Base-by-base conservation (phyloP, 768 basidiomycete genomes). In the Sutorius australiensis region DNA sequence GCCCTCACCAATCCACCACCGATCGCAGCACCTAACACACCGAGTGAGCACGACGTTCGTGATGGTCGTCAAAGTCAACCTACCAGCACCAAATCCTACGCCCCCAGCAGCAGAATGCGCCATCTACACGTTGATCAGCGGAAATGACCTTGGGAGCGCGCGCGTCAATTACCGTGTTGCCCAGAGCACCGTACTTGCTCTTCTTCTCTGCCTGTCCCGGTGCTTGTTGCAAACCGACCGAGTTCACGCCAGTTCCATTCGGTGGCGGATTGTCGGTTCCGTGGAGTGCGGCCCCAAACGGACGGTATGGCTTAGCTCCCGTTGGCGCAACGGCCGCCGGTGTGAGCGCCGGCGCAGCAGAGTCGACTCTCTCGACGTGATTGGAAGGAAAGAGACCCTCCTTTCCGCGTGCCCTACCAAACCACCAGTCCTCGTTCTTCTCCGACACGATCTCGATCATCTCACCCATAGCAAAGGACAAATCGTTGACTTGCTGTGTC, bases 351-450 rank as follows among this genome's bases (percentile, higher is more conserved):
- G 13, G 50, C 28, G 34, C 42, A 32, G 46, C 40, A 44, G 52
- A 44, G 21, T 61, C 62, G 28, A 84, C 53, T 61, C 79, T 84
- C 71, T 89, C 82, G 37, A 90, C 87, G 49, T 89, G 80, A 57
- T 80, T 81, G 12, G 86, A 78, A 0, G 92, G 92, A 75, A 94
- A 90, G 34, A 93, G 76, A 5, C 86, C 92, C 50, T 84, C 79
- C 53, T 72, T 77, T 24, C 84, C 84, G 32, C 83, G 78, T 51
- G 77, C 61, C 54, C 69, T 75, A 27, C 92, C 92, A 8, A 78
- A 81, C 91, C 90, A 95, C 92, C 92, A 94, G 67, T 94, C 92
- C 3, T 75, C 75, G 53, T 93, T 92, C 41, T 82, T 87, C 65
- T 93, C 89, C 53, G 86, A 80, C 38, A 89, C 67, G 52, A 95